Base-by-base conservation (phyloP, 2,329 filamentous ascomycete species). In the Leptographium lundbergii region DNA sequence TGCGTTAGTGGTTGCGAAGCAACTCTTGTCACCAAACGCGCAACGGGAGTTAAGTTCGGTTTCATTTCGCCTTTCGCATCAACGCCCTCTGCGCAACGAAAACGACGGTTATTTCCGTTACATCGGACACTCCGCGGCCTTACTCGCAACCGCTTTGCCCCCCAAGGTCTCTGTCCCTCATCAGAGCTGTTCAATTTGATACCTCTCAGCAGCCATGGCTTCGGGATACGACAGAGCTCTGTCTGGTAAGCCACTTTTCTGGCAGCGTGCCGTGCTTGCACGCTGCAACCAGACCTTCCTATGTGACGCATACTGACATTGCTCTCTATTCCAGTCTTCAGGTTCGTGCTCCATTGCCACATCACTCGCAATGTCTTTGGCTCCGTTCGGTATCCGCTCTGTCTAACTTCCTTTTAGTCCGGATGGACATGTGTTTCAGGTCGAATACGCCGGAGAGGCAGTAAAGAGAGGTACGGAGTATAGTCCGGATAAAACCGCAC, bases 191-290 rank as follows among this genome's bases (percentile, higher is more conserved):
- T 47, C 32, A 4, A 24, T 50, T 39, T 36, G 29, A 36, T 48
- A 11, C 51, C n/a, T 10, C 57, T 47, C 57, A 62, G 42, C 61
- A 54, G 42, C 55, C 62, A 85, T 95, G 89, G 88, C 91, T 74
- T 96, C 91, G 69, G 92, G 92, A 76, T 99, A 99, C 79, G 94
- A 99, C 80, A 89, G 94, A 88, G 94, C 92, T 77, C 86, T 97
- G 74, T 97, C 92, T 77, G 92, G 91, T 96, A 85, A 78, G 86
- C 48, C 13, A 29, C 48, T 19, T 11, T 19, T 0, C 22, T 7
- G 14, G 2, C 36, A 19, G 34, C 6, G 6, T 25, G 13, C 14
- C 51, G 6, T 19, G 25, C 14, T 10, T 17, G 24, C 9, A 11
- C 47, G 6, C 39, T 17, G 6, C 36, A 14, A 14, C 36, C 6